Base-by-base conservation (phyloP, 805 yeast species). In the Yarrowia deformans region DNA sequence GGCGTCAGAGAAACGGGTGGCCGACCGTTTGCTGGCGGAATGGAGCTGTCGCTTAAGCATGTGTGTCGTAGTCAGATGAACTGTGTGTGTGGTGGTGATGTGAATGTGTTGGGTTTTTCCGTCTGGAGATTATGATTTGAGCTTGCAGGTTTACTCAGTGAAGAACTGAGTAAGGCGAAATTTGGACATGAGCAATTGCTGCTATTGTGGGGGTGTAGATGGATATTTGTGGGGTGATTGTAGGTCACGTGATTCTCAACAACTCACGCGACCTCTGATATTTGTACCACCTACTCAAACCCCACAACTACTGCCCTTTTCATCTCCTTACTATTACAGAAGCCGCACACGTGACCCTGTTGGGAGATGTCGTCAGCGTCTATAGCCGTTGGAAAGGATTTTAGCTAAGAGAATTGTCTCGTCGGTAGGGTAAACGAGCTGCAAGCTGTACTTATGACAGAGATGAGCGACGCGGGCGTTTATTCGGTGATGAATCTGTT, bases 1-100 rank as follows among this genome's bases (percentile, higher is more conserved):
- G 68, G 84, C 80, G 74, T 91, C 93, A 3, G 90, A 81, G 77
- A 93, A 90, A 12, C 81, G 79, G 0, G 94, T 89, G 18, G 68
- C 52, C 32, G 66, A 60, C 14, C 66, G 50, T 34, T 60, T 60
- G 32, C 52, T 60, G 42, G 52, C 66, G 48, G 66, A 60, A 45
- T 60, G 66, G 8, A 60, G 66, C 66, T 60, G 66, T 60, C 66
- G 66, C 66, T 60, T 60, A 52, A 60, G 52, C 66, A 60, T 60
- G 23, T 42, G 64, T 12, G 40, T n/a, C 46, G 61, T 23, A 37
- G 29, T 23, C 29, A 23, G 29, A 23, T 23, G 29, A 23, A 23
- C 10, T 35, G 32, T 16, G 45, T 42, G 48, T 42, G 54, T 6
- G 29, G 56, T 35, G 43, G 58, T 18, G 58, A n/a, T 52, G 64